Evolutionary conservation across 1,139 yeast species (phyloP).

Genomic region (Sugiyamaella pinicola): DNA sequence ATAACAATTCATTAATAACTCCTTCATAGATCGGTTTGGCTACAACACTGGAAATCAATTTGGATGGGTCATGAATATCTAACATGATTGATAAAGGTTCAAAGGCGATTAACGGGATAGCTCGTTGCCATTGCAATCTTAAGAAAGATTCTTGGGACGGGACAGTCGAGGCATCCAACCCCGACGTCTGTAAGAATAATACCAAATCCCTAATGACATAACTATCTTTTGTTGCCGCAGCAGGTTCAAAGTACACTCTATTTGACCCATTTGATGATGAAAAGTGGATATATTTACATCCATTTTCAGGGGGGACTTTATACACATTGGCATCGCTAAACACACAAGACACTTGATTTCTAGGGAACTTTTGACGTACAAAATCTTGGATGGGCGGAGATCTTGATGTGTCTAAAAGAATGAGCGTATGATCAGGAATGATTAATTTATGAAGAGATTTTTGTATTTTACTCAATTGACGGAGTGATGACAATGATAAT

Average conservation of each 20-base stretch:
- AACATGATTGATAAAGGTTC: constrained; percentile 74
- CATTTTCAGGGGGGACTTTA: constrained; percentile 2
- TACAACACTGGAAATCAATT: constrained; percentile 64
- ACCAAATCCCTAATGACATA: constrained; percentile 19
- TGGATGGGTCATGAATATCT: constrained; percentile 65
- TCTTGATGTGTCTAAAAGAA: constrained; percentile 40
- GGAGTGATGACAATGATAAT: constrained; percentile 36
- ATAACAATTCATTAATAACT: constrained; percentile 68
- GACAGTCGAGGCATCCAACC: constrained; percentile 29
- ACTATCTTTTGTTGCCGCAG: constrained; percentile 8
- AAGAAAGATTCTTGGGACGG: constrained; percentile 49
- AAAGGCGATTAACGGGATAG: constrained; percentile 75
- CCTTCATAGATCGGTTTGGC: constrained; percentile 87
- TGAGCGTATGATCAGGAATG: constrained; percentile 35
- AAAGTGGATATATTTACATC: constrained; percentile 11
- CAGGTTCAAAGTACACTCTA: constrained; percentile 13
- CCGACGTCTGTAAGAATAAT: constrained; percentile 28
- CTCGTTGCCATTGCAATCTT: constrained; percentile 82
- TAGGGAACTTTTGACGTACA: constrained; percentile 35
- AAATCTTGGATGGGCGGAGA: constrained; percentile 37
- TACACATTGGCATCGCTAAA: constrained; percentile 8
- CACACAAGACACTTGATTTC: constrained; percentile 33
- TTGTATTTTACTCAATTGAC: constrained; percentile 36
- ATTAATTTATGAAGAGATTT: constrained; percentile 32
- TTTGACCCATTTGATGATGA: constrained; percentile 1